Conservation (phyloP, 768 basidiomycete species). For the Amanita subjunquillea region DNA sequence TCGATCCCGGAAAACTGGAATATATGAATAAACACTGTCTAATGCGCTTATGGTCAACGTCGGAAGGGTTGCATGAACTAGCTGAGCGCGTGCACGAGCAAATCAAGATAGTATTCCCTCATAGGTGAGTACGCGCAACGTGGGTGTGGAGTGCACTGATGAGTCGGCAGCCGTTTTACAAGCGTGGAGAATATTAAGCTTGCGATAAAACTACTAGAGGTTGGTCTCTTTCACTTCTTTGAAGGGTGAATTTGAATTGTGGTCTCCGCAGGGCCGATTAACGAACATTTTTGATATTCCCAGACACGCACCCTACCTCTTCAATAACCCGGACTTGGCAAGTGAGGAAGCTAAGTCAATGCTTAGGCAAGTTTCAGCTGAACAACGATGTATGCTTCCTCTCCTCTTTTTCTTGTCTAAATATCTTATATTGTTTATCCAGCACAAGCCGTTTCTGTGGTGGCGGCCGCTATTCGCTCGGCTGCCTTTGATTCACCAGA, state of each 20-base stretch:
- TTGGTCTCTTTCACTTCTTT: constrained; percentile 12
- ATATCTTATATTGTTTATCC: constrained; percentile 23
- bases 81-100: constrained; percentile 42
- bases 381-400: constrained; percentile 33
- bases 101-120: constrained; percentile 40
- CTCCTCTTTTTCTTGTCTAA: constrained; percentile 5
- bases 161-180: constrained; percentile 30
- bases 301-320: constrained; percentile 63
- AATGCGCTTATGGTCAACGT: constrained; percentile 38
- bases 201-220: constrained; percentile 56
- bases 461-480: constrained; percentile 27
- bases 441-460: constrained; percentile 18
- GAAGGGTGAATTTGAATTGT: neutral
- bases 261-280: constrained; percentile 45
- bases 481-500: constrained; percentile 16
- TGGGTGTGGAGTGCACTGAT: neutral
- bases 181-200: constrained; percentile 48
- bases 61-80: constrained; percentile 40
- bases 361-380: constrained; percentile 27
- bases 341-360: constrained; percentile 47
- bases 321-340: constrained; percentile 53
- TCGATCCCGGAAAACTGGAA: constrained; percentile 73
- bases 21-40: constrained; percentile 87
- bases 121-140: neutral
- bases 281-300: constrained; percentile 67